Percentiles rank a stretch among this genome's conserved stretches.
Evolutionary conservation across 2,329 filamentous ascomycete genomes (phyloP).

Genomic region (Coleophoma crateriformis): DNA sequence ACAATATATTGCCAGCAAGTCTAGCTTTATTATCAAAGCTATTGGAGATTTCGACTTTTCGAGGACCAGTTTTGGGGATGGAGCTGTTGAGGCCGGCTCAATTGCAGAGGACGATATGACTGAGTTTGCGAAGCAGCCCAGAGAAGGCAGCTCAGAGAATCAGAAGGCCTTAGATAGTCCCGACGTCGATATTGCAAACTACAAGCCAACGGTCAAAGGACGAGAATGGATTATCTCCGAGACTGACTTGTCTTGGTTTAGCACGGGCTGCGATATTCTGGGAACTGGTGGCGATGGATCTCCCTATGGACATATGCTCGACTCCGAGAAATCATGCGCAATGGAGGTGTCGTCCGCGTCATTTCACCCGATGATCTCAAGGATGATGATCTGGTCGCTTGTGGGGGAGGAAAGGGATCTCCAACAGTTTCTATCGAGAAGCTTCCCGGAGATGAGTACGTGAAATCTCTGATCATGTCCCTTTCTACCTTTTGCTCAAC

Average conservation of each 20-base stretch:
- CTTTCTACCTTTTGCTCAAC: not conserved
- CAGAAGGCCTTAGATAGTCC: conserved; percentile 9
- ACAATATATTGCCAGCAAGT: conserved; percentile 26
- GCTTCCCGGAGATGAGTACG: conserved; percentile 45
- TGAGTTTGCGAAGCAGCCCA: conserved; percentile 19
- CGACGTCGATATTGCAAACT: conserved; percentile 32
- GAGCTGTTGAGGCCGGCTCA: conserved; percentile 1
- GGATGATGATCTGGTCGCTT: conserved; percentile 45
- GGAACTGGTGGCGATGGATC: conserved; percentile 53
- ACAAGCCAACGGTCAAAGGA: conserved; percentile 39
- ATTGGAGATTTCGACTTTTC: conserved; percentile 51
- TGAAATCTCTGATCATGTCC: not conserved
- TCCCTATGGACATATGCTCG: conserved; percentile 47
- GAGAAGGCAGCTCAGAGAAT: conserved; percentile 1
- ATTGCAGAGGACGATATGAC: conserved; percentile 10
- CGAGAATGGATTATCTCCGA: conserved; percentile 50
- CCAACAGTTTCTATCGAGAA: conserved; percentile 58
- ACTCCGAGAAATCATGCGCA: conserved; percentile 43
- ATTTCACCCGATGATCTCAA: conserved; percentile 43
- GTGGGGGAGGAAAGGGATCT: conserved; percentile 53
- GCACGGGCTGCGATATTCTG: conserved; percentile 53
- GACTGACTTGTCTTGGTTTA: conserved; percentile 48
- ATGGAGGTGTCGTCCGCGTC: conserved; percentile 44
- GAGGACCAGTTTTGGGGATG: conserved; percentile 18
- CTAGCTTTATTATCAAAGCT: conserved; percentile 52